These are phyloP conservation scores for Pestalotiopsis fici DNA, from an alignment of 2,329 filamentous ascomycete species.

Conservation along the genomic window DNA sequence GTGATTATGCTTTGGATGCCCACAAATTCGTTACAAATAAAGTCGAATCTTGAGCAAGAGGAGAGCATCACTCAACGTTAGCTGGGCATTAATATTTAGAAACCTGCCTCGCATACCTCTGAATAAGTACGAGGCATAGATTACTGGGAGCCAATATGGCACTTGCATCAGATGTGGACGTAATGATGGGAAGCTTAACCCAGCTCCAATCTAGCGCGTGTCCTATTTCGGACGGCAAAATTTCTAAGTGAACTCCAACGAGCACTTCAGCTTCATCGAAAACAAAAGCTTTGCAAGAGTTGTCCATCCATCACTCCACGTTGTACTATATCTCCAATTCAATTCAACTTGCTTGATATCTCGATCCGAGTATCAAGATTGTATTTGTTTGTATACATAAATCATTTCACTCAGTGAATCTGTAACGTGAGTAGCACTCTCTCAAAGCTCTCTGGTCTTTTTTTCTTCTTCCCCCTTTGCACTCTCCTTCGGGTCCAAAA, in stretches of 20 bases:
- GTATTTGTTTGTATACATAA: constrained; percentile 1
- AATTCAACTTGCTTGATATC: background rate
- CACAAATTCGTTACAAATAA: no score
- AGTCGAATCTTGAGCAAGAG: no score
- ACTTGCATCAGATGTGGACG: background rate
- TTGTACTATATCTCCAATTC: constrained; percentile 4
- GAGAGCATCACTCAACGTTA: no score
- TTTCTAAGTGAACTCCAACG: constrained; percentile 2
- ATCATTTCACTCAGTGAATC: background rate
- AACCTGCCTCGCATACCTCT: background rate
- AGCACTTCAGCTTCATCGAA: background rate
- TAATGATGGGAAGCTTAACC: background rate
- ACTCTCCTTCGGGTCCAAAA: background rate
- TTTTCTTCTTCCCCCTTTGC: background rate
- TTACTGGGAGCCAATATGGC: background rate
- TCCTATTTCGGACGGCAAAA: constrained; percentile 8
- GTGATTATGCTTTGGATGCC: background rate
- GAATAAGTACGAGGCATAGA: background rate
- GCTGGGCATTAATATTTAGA: no score
- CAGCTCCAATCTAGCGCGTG: background rate
- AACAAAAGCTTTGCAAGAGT: background rate
- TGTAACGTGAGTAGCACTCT: background rate
- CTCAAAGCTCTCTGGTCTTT: background rate
- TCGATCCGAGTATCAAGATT: background rate
- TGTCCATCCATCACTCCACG: background rate